Evolutionary conservation across 2,329 filamentous ascomycete species (phyloP), one percentile per base, ranked within the genome.

Genomic region (Zopfia rhizophila): DNA sequence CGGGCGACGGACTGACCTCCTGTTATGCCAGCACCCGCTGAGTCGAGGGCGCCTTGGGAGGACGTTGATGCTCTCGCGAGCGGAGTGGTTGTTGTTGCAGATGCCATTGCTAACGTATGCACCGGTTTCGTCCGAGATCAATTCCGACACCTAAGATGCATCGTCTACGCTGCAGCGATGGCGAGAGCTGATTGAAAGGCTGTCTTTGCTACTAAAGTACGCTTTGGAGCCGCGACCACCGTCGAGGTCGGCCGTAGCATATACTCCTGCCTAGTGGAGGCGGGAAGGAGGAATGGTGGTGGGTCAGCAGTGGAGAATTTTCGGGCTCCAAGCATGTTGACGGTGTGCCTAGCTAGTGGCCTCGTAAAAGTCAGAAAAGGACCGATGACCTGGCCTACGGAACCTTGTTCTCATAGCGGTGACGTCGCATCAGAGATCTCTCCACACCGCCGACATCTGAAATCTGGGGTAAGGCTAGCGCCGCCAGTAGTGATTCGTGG

Each of bases 21-120:
- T 24, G 61, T 65, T 13, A 69, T 68, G 12, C 66, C 66, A 24
- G 61, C 64, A 12, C 61, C 64, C 10, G 66, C 61, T 10, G 62
- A 65, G 12, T 53, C 47, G 22, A 66, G 38, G 1, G 53, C 42
- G 16, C 65, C 63, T 48, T 65, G 63, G n/a, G 63, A 52, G 11
- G 65, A 58, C n/a, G 62, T 59, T 11, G 60, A 40, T 17, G 51
- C 27, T 8, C 54, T 36, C 5, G 48, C 27, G 4, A 51, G 16
- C 2, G 56, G 39, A 22, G 58, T 51, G 14, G 53, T 57, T 5
- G 45, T 36, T 16, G 50, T 59, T 13, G 50, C 27, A 28, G 31
- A 25, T n/a, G 46, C 38, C 60, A 63, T 61, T 21, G 33, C 44
- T 35, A 32, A 30, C 32, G 44, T 31, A 3, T 3, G 17, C 30